Evolutionary conservation across 345 rosid species (phyloP), one percentile per base, ranked within the genome.

Genomic region (Bruguiera parviflora): DNA sequence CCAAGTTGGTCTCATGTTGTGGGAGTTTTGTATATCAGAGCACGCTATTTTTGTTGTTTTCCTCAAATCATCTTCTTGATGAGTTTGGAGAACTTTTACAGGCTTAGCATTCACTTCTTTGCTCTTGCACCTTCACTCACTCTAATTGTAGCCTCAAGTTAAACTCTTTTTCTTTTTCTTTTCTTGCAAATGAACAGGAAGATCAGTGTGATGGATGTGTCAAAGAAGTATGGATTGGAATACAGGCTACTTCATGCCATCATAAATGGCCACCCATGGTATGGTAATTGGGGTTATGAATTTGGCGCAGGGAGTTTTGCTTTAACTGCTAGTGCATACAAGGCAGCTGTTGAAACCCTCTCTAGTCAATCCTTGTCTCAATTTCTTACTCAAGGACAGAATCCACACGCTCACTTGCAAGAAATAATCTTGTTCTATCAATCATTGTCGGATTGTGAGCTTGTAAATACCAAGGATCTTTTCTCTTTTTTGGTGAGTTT

Each of bases 161-260:
- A 33, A 33, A 6, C 8, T 2, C 2, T 6, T 8, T 6, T 11
- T 20, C 53, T 1, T 31, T 64, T 65, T 56, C 32, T 43, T n/a
- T 69, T 33, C 66, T 65, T 19, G 8, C 65, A 31, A 13, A 21
- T 68, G 37, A 78, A 69, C 87, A 87, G 91, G 63, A 86, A 85
- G 84, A 83, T 89, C 62, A 86, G 84, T 39, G 91, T 88, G 62
- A 88, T 86, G 91, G 94, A 88, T 70, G 89, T 86, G n/a, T 88
- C 91, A 0, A 84, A 79, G 65, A 88, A 88, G 72, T 88, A 80
- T 49, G 84, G 87, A 10, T 24, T 84, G 77, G 89, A 89, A 27
- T 89, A 85, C 56, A 80, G 94, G 33, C 74, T 89, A 18, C 85
- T 89, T 55, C 87, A 89, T 76, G 88, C 89, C 21, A 71, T 86